These are phyloP conservation scores for Calocera cornea DNA, from an alignment of 768 basidiomycete species.

Conservation along the genomic window DNA sequence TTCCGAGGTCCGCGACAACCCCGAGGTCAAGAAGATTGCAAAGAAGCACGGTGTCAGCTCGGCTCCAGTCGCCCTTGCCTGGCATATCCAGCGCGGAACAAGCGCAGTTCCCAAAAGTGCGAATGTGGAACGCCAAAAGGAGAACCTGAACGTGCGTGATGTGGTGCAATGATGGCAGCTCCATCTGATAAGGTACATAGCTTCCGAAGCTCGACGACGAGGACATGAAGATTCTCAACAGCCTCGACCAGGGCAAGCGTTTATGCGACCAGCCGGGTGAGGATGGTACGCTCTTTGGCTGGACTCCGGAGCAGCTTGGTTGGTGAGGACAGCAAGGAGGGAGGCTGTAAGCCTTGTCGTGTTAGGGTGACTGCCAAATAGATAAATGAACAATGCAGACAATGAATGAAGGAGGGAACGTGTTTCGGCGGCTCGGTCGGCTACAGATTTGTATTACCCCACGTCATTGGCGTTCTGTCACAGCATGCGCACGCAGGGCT, in stretches of 20 bases:
- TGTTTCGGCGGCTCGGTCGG: too few species aligned
- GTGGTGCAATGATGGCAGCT: background rate
- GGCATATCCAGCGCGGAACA: conserved; percentile 37
- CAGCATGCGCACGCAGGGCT: too few species aligned
- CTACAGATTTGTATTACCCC: too few species aligned
- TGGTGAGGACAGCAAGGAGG: conserved; percentile 20
- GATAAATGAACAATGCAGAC: background rate
- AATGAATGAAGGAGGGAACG: too few species aligned
- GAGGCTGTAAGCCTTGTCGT: background rate
- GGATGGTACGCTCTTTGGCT: conserved; percentile 25
- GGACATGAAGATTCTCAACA: conserved; percentile 25
- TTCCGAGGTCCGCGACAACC: conserved; percentile 34
- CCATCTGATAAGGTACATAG: conserved; percentile 13
- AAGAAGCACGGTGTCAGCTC: conserved; percentile 35
- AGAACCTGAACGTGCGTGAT: conserved; percentile 34
- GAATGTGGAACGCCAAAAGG: conserved; percentile 36
- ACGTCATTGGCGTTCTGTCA: too few species aligned
- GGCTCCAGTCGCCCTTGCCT: conserved; percentile 38
- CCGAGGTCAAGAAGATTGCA: conserved; percentile 33
- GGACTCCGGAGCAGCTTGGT: conserved; percentile 30
- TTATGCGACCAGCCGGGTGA: conserved; percentile 24
- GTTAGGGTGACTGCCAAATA: background rate
- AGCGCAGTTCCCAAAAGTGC: conserved; percentile 37
- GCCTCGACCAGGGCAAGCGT: conserved; percentile 25
- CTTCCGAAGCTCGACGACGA: conserved; percentile 24